Conservation (phyloP, 345 rosid species). For the Durio zibethinus region DNA sequence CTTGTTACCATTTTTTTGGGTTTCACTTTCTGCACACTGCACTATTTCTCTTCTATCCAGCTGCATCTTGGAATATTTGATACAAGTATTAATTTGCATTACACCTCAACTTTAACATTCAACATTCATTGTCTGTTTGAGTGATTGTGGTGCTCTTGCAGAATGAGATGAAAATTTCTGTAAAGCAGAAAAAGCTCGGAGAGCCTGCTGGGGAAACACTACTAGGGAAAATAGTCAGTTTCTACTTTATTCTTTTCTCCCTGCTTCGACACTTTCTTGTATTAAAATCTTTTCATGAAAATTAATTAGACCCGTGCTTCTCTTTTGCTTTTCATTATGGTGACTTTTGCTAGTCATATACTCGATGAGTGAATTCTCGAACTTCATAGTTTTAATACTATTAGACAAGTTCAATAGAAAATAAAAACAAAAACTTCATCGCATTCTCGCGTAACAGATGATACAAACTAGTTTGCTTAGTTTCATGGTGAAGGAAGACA, state of each 20-base stretch:
- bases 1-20: background rate
- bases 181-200: constrained; percentile 69
- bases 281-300: background rate
- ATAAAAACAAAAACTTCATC: background rate
- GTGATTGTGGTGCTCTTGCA: constrained; percentile 26
- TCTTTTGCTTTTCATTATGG: background rate
- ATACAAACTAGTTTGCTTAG: background rate
- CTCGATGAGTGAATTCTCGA: background rate
- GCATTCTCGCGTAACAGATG: background rate
- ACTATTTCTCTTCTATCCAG: background rate
- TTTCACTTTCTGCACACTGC: background rate
- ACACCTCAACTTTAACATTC: too few species aligned
- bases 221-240: constrained; percentile 76
- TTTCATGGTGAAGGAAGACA: background rate
- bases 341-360: background rate
- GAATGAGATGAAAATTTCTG: constrained; percentile 62
- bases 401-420: background rate
- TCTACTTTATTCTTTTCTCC: background rate
- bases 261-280: background rate
- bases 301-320: background rate
- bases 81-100: too few species aligned
- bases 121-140: too few species aligned
- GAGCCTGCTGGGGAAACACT: constrained; percentile 72
- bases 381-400: background rate
- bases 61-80: too few species aligned